A percentile compares a stretch with the other conserved stretches of the same genome.
Evolutionary conservation across 768 basidiomycete species (phyloP).

Genomic region (Rhizopogon vinicolor): DNA sequence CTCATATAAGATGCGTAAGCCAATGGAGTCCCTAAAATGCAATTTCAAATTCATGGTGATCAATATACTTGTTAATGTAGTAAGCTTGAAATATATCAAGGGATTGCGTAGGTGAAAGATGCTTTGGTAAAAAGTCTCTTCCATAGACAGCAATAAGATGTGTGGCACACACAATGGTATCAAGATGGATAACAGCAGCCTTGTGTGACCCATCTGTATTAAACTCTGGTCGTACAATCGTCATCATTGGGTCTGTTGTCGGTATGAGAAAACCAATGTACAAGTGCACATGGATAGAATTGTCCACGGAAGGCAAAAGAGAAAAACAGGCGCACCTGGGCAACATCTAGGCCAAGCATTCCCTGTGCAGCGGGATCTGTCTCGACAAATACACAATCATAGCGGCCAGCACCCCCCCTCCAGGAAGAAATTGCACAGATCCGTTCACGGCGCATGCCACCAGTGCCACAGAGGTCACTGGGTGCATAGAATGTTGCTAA

Average conservation of each 20-base stretch:
- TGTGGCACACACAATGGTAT: conserved; percentile 15
- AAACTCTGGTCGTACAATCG: too few species aligned
- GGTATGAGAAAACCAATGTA: conserved; percentile 18
- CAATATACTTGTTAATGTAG: too few species aligned
- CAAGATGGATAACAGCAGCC: conserved; percentile 23
- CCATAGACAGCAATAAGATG: conserved; percentile 14
- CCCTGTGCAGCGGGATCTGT: conserved; percentile 1
- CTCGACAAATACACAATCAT: conserved; percentile 19
- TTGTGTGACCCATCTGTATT: conserved; percentile 14
- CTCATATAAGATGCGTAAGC: too few species aligned
- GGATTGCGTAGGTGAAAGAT: conserved; percentile 5
- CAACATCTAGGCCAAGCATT: conserved; percentile 21
- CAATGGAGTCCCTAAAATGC: too few species aligned
- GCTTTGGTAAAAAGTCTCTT: conserved; percentile 6
- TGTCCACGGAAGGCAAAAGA: conserved; percentile 10
- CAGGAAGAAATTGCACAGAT: conserved; percentile 18
- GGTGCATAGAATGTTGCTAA: conserved; percentile 18
- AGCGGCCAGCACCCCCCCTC: conserved; percentile 14
- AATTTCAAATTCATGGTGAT: too few species aligned
- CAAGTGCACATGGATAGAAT: conserved; percentile 20
- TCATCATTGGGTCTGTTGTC: conserved; percentile 11
- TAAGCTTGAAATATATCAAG: conserved; percentile 14
- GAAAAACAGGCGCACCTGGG: conserved; percentile 16
- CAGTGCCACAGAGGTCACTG: conserved; percentile 21
- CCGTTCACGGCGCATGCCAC: conserved; percentile 24